Evolutionary conservation across 2,329 filamentous ascomycete species (phyloP), one percentile per base, ranked within the genome.

Genomic region (Fusarium cicatricum): DNA sequence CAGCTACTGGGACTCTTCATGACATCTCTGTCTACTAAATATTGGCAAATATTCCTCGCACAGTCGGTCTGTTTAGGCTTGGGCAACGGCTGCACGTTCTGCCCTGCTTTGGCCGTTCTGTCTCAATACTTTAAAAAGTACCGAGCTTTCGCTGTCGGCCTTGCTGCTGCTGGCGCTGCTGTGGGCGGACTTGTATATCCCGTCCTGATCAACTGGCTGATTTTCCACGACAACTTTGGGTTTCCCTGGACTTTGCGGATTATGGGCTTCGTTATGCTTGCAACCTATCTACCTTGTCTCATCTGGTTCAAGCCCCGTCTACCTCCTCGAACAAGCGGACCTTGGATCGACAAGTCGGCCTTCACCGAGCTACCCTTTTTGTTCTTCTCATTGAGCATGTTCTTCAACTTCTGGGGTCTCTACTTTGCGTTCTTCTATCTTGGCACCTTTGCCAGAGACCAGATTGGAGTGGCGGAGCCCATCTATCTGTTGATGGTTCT

Each of bases 101-200:
- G 83, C 11, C 82, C 86, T 0, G 79, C 81, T 4, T 75, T 88
- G 17, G 83, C 85, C 10, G 77, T 89, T 9, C 71, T 89, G 11
- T 82, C 85, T 0, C 82, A 85, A n/a, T 88, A 88, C 58, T 89
- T 89, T 66, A 77, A 78, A 31, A 77, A 75, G 34, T 79, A 77
- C 49, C 77, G 83, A 52, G 81, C 80, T 1, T 71, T 89, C 4
- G 85, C 83, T 5, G 81, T 87, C 34, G 86, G 86, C 2, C 67
- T 88, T 2, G 81, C 83, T 3, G 84, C 85, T 1, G 80, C 81
- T 1, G 86, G 86, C 2, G 82, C 82, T 41, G 82, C 81, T 4
- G 73, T 84, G 2, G 83, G 83, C 1, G 82, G 82, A 4, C 74
- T 85, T 3, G 71, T 85, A 3, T 85, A 84, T 50, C 83, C 84